phyloP scores from a whole-genome alignment of 805 yeast species.

The Sugiyamaella mastotermitis region DNA sequence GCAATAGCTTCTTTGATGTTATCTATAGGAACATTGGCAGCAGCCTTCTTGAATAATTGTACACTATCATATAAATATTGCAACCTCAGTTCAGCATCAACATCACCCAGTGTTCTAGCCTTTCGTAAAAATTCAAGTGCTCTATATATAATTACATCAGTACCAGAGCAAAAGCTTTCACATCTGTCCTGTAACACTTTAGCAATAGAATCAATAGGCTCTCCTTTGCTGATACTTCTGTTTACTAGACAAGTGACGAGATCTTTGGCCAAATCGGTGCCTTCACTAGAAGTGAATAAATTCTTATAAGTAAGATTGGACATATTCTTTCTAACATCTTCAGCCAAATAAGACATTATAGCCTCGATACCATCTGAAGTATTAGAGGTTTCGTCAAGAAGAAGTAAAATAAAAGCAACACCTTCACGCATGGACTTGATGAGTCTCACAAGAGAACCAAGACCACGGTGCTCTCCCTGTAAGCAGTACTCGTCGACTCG shows the following conservation, averaged over 20 bases:
- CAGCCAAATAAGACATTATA: slow-evolving; percentile 60
- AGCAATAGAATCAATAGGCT: slow-evolving; percentile 85
- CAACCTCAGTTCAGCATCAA: slow-evolving; percentile 62
- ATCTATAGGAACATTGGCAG: slow-evolving; percentile 69
- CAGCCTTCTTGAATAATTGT: slow-evolving; percentile 68
- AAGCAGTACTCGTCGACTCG: slow-evolving; percentile 27
- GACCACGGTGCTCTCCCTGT: slow-evolving; percentile 88
- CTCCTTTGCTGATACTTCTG: slow-evolving; percentile 84
- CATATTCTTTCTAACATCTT: slow-evolving; percentile 63
- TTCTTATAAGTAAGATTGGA: slow-evolving; percentile 64
- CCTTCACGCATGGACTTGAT: slow-evolving; percentile 82
- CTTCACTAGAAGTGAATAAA: slow-evolving; percentile 64
- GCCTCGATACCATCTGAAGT: slow-evolving; percentile 48
- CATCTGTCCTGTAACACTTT: slow-evolving; percentile 85
- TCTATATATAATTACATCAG: slow-evolving; percentile 87
- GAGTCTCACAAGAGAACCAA: slow-evolving; percentile 68
- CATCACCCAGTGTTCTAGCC: slow-evolving; percentile 66
- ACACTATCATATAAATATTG: slow-evolving; percentile 70
- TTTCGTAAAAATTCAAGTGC: slow-evolving; percentile 87
- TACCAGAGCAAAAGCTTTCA: slow-evolving; percentile 89
- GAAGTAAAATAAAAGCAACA: slow-evolving; percentile 74
- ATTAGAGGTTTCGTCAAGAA: slow-evolving; percentile 57
- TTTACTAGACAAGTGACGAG: slow-evolving; percentile 84
- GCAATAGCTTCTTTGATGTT: slow-evolving; percentile 74
- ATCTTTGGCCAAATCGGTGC: slow-evolving; percentile 69